These are phyloP conservation scores for Populus davidiana DNA, from an alignment of 345 rosid species.

Conservation along the genomic window DNA sequence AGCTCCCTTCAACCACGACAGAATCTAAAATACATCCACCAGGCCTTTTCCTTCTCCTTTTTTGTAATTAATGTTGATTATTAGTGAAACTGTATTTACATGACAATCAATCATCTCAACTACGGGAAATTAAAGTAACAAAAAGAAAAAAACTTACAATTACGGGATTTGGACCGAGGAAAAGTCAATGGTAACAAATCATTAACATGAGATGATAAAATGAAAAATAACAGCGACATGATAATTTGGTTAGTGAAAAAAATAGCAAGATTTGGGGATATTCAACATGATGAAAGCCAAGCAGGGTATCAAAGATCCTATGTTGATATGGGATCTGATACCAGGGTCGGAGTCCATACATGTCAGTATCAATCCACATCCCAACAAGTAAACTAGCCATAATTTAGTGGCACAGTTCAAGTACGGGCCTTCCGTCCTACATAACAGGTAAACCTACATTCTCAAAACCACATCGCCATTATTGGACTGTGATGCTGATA, in stretches of 20 bases:
- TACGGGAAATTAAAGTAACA: too few species aligned
- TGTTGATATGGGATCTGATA: too few species aligned
- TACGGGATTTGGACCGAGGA: too few species aligned
- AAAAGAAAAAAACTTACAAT: too few species aligned
- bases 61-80: too few species aligned
- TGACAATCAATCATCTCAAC: too few species aligned
- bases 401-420: not conserved
- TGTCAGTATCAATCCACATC: too few species aligned
- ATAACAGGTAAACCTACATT: not conserved
- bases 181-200: not conserved
- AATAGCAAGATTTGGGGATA: not conserved
- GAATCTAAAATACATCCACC: not conserved
- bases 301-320: too few species aligned
- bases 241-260: not conserved
- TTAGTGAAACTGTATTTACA: too few species aligned
- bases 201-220: not conserved
- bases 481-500: not conserved
- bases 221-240: not conserved
- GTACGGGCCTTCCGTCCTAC: not conserved
- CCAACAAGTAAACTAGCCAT: too few species aligned
- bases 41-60: not conserved
- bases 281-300: not conserved
- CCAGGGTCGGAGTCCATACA: too few species aligned
- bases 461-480: not conserved
- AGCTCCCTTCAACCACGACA: not conserved